Conservation (phyloP, 1,139 yeast genomes). For the Taphrina pruni region DNA sequence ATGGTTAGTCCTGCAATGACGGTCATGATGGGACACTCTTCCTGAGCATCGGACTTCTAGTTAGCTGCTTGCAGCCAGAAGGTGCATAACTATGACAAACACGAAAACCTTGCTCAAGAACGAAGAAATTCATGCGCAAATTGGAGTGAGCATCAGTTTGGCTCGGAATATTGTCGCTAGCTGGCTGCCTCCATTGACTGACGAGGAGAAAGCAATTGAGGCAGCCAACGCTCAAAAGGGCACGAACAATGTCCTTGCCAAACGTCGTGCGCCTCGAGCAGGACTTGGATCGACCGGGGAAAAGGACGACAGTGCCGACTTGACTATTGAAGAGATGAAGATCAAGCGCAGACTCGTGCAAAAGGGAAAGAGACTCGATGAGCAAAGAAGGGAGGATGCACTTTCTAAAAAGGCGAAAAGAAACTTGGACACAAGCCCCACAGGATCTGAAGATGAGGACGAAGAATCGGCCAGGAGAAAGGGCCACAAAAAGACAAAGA, state of each 20-base stretch:
- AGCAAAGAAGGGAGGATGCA: slow-evolving; percentile 1
- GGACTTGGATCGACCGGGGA: slow-evolving; percentile 17
- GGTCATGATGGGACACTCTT: too few species aligned
- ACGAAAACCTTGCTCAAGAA: slow-evolving; percentile 3
- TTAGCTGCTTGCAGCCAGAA: too few species aligned
- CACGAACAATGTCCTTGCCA: slow-evolving; percentile 7
- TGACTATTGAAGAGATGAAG: slow-evolving; percentile 17
- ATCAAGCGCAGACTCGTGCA: slow-evolving; percentile 20
- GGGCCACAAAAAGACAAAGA: slow-evolving; percentile 19
- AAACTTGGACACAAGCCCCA: neutral
- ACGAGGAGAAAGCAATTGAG: slow-evolving; percentile 4
- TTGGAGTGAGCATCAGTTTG: slow-evolving; percentile 38
- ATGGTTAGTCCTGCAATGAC: neutral
- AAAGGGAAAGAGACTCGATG: slow-evolving; percentile 4
- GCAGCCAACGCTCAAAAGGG: neutral
- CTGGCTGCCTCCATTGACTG: slow-evolving; percentile 34
- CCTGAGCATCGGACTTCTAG: too few species aligned
- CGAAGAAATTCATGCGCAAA: slow-evolving; percentile 25
- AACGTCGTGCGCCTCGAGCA: slow-evolving; percentile 20
- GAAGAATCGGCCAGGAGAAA: slow-evolving; percentile 12
- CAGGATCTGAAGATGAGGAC: slow-evolving; percentile 4
- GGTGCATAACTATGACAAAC: neutral
- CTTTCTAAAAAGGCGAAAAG: neutral
- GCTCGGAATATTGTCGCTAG: slow-evolving; percentile 33
- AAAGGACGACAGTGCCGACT: neutral